Base-by-base conservation (phyloP, 345 rosid genomes). In the Camelina neglecta region DNA sequence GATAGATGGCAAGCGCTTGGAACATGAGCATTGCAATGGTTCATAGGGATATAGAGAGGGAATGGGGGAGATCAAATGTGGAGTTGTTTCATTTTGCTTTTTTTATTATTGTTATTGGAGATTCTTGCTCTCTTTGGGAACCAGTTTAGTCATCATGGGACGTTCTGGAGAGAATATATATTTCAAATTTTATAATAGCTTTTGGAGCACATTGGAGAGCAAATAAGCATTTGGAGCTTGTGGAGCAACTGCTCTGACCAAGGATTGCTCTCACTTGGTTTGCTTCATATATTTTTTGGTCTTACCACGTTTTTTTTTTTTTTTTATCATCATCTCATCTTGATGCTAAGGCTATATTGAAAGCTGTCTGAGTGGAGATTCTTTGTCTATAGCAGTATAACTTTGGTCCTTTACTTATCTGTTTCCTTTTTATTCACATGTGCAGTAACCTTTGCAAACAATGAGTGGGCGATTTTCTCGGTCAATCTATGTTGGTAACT, bases 1-100 rank as follows among this genome's bases (percentile, higher is more conserved):
- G 91, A 86, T 90, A 90, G 93, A 93, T 93, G 92, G 81, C 93
- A 89, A 91, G 92, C 90, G 91, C 92, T 89, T 89, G 96, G 97
- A 83, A 87, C 86, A 71, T 85, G 90, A 88, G 96, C 96, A 86
- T 90, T 91, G 97, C 90, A 84, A 88, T 88, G 89, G 84, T 90
- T 83, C 92, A 75, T 93, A 89, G 93, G 85, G 86, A 84, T 87
- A 86, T 86, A 88, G 93, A 84, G 86, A 85, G 98, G 93, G 97
- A 84, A 86, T 86, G 66, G 84, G 84, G 90, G 95, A 87, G 93
- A 85, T 81, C 96, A 78, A 78, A 77, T 84, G 86, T 88, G 92
- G 85, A 86, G 77, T 90, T 81, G 75, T 87, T 65, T 87, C 85
- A 76, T 86, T 47, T 85, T 84, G 31, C 81, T 80, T 29, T 29